Base-by-base conservation (phyloP, 2,329 filamentous ascomycete genomes). In the Mollisiaceae sp. region DNA sequence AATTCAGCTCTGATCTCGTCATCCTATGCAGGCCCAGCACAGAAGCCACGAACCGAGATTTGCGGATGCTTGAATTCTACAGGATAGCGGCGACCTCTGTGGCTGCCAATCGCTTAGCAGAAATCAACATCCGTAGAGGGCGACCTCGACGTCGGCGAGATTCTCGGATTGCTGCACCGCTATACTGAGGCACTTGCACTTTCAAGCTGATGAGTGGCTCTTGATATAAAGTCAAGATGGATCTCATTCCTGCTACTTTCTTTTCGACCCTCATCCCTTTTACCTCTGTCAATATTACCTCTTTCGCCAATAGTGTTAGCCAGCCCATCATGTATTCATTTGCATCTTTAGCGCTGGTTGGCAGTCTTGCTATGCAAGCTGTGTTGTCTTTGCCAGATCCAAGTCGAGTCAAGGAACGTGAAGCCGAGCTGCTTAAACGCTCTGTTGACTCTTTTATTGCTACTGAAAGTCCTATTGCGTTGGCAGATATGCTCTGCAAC, bases 401-500 rank as follows among this genome's bases (percentile, higher is more conserved):
- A 35, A 70, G 75, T 68, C 68, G 70, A 41, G 62, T 74, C 39
- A 75, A 70, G 70, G 63, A 72, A 66, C 71, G 75, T 24, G 77
- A 80, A 50, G 76, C 71, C 56, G 73, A 75, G 36, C 67, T 84
- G 56, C 69, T 79, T 64, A 85, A 82, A 72, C 79, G 82, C 58
- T 78, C 79, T 27, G 81, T 87, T 15, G 82, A 85, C 68, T 78
- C 79, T 38, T 89, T 85, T 74, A 79, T 89, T 69, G 74, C 80
- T 36, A 80, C 78, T 0, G 82, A 89, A 74, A 81, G 78, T 18
- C 80, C 83, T 8, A 79, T 86, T 70, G 83, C 86, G 2, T 72
- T 86, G 35, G 74, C 78, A 11, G 79, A 83, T 64, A 77, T 89
- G 32, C 75, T 88, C 43, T 86, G 83, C 77, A 89, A 89, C 72